Base-by-base conservation (phyloP, 768 basidiomycete genomes). In the Agaricus subrufescens region DNA sequence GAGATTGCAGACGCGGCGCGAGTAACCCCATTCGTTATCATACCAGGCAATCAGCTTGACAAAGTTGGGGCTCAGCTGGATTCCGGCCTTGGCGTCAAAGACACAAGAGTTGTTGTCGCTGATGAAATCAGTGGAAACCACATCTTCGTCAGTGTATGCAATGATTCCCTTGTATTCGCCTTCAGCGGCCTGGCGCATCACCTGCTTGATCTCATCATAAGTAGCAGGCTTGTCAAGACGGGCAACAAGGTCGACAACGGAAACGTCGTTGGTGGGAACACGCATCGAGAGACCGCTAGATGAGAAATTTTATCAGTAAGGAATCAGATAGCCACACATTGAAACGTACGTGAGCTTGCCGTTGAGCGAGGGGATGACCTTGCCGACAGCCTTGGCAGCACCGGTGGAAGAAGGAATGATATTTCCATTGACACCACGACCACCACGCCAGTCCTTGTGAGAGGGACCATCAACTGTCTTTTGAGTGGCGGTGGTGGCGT, bases 401-500 rank as follows among this genome's bases (percentile, higher is more conserved):
- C 96, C 96, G 63, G 96, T 98, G 64, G 95, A 96, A 25, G 95
- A 97, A 49, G 96, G 96, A 70, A 99, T 99, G 78, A 99, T 98
- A 85, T 99, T 99, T 80, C 89, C 90, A 75, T 87, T 89, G 62
- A 95, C 94, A 66, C 87, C 86, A 76, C 96, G 96, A 61, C 94
- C 94, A 69, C 94, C 94, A 71, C 94, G 91, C 94, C 94, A 96
- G 79, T 96, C 94, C 80, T 95, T 98, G 81, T 82, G 69, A 47
- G 94, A 96, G 45, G 93, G 93, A 50, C 93, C 94, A 63, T 97
- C 95, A 66, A 94, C 91, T 58, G 91, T 92, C 83, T 92, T 93
- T 73, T 94, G 91, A 57, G 94, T 96, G 50, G 94, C 94, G 48
- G 94, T 97, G 64, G 94, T 94, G 43, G 95, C 87, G 72, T 98